phyloP scores from a whole-genome alignment of 75 land plant genomes.

The Larix kaempferi region DNA sequence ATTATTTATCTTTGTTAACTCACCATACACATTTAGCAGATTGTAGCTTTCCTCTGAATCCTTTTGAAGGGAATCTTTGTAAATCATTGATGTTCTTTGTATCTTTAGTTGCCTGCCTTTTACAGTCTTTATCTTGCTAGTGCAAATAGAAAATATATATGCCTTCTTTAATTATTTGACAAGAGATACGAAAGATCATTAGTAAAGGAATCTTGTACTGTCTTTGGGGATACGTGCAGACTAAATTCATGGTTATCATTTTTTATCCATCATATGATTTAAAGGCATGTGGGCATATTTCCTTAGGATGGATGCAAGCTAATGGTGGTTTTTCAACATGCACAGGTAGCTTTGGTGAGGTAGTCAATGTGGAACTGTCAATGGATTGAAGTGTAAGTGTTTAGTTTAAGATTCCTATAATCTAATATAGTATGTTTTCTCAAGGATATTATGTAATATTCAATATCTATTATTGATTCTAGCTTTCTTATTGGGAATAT shows the following conservation, averaged over 20 bases:
- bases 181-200: too few relatives aligned
- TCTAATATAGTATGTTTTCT: neutral
- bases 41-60: too few relatives aligned
- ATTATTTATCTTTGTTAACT: too few relatives aligned
- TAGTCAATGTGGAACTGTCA: slow-evolving; percentile 75
- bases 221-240: too few relatives aligned
- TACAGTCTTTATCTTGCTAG: too few relatives aligned
- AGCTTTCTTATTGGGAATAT: neutral
- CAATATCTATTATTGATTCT: neutral
- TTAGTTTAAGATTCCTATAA: neutral
- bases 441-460: neutral
- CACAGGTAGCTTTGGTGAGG: slow-evolving; percentile 91
- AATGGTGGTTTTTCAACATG: neutral
- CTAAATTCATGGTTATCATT: neutral
- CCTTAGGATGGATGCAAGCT: neutral
- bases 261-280: neutral
- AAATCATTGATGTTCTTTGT: too few relatives aligned
- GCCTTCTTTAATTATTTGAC: too few relatives aligned
- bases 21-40: too few relatives aligned
- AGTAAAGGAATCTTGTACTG: too few relatives aligned
- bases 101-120: too few relatives aligned
- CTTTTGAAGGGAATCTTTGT: too few relatives aligned
- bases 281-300: neutral
- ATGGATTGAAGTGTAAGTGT: slow-evolving; percentile 80
- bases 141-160: too few relatives aligned